Conservation (phyloP, 2,329 filamentous ascomycete species). For the Scedosporium aurantiacum region DNA sequence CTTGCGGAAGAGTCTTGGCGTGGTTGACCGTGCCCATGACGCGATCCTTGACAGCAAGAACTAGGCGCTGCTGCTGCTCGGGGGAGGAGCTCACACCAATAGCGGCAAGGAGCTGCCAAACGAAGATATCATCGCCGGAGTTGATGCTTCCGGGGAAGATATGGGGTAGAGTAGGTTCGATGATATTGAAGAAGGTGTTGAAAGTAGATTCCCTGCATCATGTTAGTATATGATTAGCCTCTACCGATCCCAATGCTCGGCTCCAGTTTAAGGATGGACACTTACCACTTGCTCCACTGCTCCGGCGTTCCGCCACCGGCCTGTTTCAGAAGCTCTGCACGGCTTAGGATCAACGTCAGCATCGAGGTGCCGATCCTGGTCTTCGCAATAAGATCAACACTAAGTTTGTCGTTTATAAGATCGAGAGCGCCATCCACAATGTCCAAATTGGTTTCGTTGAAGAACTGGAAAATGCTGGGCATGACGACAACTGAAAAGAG, state of each 20-base stretch:
- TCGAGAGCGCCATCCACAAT: slow-evolving; percentile 86
- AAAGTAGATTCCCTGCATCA: slow-evolving; percentile 60
- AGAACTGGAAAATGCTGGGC: slow-evolving; percentile 78
- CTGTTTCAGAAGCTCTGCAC: slow-evolving; percentile 87
- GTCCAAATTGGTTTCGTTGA: slow-evolving; percentile 81
- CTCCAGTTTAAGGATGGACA: slow-evolving; percentile 6
- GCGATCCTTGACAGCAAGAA: slow-evolving; percentile 92
- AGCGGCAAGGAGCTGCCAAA: slow-evolving; percentile 95
- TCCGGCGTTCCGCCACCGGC: slow-evolving; percentile 57
- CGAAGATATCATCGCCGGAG: slow-evolving; percentile 84
- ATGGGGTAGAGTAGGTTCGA: slow-evolving; percentile 72
- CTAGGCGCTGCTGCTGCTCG: slow-evolving; percentile 88
- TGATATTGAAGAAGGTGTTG: slow-evolving; percentile 72
- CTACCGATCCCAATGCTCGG: not conserved
- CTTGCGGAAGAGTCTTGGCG: slow-evolving; percentile 77
- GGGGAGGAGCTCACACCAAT: slow-evolving; percentile 88
- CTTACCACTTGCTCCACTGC: slow-evolving; percentile 71
- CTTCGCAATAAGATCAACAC: slow-evolving; percentile 72
- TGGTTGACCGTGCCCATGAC: slow-evolving; percentile 91
- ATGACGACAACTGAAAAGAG: slow-evolving; percentile 82
- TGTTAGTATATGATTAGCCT: not conserved
- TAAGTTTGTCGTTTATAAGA: slow-evolving; percentile 70
- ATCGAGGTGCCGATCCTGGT: slow-evolving; percentile 83
- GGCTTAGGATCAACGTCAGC: slow-evolving; percentile 86
- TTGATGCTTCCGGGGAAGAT: slow-evolving; percentile 91